Conservation (phyloP, 371 early-diverging fungal genomes). For the Mucor racemosus region DNA sequence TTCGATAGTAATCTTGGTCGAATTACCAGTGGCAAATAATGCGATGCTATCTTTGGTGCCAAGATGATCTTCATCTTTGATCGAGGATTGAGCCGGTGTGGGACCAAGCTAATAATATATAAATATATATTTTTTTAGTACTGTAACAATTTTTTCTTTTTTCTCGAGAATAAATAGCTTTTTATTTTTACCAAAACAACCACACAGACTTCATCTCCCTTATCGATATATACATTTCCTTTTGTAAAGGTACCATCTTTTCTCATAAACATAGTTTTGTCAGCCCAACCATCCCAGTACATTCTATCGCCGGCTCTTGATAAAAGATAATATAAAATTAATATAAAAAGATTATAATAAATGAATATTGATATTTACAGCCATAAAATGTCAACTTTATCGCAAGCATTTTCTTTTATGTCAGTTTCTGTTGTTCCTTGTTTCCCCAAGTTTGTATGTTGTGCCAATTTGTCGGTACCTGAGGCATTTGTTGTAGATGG, state of each 20-base stretch:
- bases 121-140: not conserved
- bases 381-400: conserved; percentile 36
- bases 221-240: conserved; percentile 32
- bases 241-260: conserved; percentile 42
- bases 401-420: conserved; percentile 16
- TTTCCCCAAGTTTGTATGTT: not conserved
- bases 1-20: conserved; percentile 30
- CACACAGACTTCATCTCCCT: conserved; percentile 40
- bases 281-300: conserved; percentile 47
- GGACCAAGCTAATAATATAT: conserved; percentile 50
- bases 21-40: conserved; percentile 37
- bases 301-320: conserved; percentile 39
- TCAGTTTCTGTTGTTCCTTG: too few relatives aligned
- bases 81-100: conserved; percentile 37
- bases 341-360: too few relatives aligned
- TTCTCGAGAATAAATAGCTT: too few relatives aligned
- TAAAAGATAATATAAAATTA: not conserved
- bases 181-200: conserved; percentile 39
- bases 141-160: too few relatives aligned
- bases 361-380: conserved; percentile 26
- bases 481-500: conserved; percentile 3
- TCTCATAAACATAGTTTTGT: conserved; percentile 45
- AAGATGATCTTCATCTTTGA: conserved; percentile 35
- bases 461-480: not conserved
- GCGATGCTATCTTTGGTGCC: conserved; percentile 45